A percentile compares a stretch with the other conserved stretches of the same genome.
These are phyloP conservation scores for Zygnema cylindricum DNA, from an alignment of 139 green algal species.

Conservation along the genomic window DNA sequence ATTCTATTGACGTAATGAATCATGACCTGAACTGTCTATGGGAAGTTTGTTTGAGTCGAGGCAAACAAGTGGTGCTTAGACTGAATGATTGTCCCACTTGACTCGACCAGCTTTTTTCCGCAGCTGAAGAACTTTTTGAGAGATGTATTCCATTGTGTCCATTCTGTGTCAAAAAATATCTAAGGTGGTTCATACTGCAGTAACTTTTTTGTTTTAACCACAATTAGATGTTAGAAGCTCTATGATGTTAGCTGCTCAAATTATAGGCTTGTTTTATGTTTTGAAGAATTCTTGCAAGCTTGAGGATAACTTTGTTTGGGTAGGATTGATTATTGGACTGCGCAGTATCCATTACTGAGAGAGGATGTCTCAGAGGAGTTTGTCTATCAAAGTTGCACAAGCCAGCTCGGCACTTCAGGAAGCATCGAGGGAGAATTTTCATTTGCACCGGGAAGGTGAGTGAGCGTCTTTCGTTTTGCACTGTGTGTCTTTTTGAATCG, in stretches of 20 bases:
- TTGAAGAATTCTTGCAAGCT: background rate
- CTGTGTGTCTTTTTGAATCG: no score
- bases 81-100: background rate
- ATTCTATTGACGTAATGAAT: background rate
- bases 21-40: background rate
- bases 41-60: background rate
- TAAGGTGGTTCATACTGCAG: background rate
- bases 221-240: background rate
- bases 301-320: background rate
- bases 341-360: constrained; percentile 67
- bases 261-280: background rate
- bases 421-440: constrained; percentile 78
- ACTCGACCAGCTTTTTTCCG: background rate
- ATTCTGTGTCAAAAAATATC: background rate
- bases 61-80: background rate
- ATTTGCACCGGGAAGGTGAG: constrained; percentile 71
- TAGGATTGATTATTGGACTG: background rate
- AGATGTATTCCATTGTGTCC: background rate
- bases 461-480: no score
- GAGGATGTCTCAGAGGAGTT: constrained; percentile 67
- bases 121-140: background rate
- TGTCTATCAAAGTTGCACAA: constrained; percentile 80
- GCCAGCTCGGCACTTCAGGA: constrained; percentile 49
- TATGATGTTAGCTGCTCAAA: background rate
- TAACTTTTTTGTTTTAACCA: no score